A percentile compares a stretch with the other conserved stretches of the same genome.
phyloP scores from a whole-genome alignment of 495 filamentous ascomycete genomes.

The Hypoxylon lienhwacheense region DNA sequence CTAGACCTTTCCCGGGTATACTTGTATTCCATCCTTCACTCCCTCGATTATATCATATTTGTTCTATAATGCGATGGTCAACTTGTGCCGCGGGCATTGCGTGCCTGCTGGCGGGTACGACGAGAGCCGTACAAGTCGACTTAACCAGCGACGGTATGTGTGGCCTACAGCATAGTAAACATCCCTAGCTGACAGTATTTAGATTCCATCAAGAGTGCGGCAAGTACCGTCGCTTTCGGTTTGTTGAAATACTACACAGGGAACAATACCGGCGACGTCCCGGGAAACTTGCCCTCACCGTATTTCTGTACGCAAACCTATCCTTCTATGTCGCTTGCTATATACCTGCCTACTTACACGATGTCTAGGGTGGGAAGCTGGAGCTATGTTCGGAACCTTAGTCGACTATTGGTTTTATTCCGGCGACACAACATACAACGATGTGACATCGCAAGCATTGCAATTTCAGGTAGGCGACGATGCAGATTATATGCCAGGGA shows the following conservation, averaged over 20 bases:
- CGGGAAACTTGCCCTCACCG: conserved; percentile 71
- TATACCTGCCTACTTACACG: conserved; percentile 13
- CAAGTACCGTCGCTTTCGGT: conserved; percentile 51
- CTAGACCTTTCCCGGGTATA: conserved; percentile 20
- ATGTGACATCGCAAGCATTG: conserved; percentile 66
- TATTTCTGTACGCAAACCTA: conserved; percentile 62
- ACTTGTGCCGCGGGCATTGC: conserved; percentile 23
- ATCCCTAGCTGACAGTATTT: conserved; percentile 1
- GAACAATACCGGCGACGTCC: conserved; percentile 67
- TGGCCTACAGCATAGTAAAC: neutral
- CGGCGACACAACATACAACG: conserved; percentile 72
- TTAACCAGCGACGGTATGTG: conserved; percentile 20
- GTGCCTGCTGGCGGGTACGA: conserved; percentile 34
- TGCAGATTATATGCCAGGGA: conserved; percentile 74
- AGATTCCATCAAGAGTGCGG: conserved; percentile 49
- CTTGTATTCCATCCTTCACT: conserved; percentile 4
- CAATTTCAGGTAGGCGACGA: conserved; percentile 70
- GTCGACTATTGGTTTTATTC: conserved; percentile 87
- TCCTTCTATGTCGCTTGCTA: neutral
- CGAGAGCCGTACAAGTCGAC: conserved; percentile 25
- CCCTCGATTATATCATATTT: conserved; percentile 9
- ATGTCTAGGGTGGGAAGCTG: conserved; percentile 68
- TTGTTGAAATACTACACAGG: conserved; percentile 66
- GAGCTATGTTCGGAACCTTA: conserved; percentile 73
- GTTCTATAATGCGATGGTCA: conserved; percentile 28